Conservation (phyloP, 805 yeast species). For the Scheffersomyces ergatensis region DNA sequence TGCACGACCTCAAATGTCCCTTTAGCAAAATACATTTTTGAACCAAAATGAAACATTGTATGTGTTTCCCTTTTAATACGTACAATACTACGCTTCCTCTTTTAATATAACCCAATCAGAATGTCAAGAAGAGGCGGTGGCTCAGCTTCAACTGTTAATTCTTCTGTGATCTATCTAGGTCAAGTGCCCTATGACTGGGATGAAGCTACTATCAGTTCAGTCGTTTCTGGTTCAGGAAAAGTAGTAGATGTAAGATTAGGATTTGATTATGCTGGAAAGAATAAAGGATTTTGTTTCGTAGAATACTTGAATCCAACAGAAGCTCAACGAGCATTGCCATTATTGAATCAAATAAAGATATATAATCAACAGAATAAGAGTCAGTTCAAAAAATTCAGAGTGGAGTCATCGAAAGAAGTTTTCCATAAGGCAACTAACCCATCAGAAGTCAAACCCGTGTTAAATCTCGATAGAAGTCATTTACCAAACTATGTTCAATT, state of each 20-base stretch:
- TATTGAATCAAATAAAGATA: conserved; percentile 41
- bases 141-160: conserved; percentile 7
- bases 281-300: conserved; percentile 67
- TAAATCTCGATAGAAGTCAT: conserved; percentile 42
- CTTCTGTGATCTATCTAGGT: conserved; percentile 57
- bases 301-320: conserved; percentile 53
- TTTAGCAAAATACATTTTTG: too few relatives aligned
- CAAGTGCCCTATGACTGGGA: conserved; percentile 73
- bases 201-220: conserved; percentile 54
- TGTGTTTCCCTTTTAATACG: too few relatives aligned
- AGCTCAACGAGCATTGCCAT: conserved; percentile 47
- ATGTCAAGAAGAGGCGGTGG: conserved; percentile 3
- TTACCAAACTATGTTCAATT: conserved; percentile 58
- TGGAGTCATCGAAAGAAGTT: conserved; percentile 64
- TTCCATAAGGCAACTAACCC: conserved; percentile 33
- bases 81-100: too few relatives aligned
- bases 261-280: conserved; percentile 55
- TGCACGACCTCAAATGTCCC: too few relatives aligned
- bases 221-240: conserved; percentile 72
- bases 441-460: conserved; percentile 36
- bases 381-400: conserved; percentile 44
- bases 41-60: too few relatives aligned
- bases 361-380: conserved; percentile 27
- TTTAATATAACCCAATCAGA: neutral
- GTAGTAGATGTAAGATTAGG: conserved; percentile 66